Conservation (phyloP, 1,139 yeast species). For the Tardiomyces depauwii region DNA sequence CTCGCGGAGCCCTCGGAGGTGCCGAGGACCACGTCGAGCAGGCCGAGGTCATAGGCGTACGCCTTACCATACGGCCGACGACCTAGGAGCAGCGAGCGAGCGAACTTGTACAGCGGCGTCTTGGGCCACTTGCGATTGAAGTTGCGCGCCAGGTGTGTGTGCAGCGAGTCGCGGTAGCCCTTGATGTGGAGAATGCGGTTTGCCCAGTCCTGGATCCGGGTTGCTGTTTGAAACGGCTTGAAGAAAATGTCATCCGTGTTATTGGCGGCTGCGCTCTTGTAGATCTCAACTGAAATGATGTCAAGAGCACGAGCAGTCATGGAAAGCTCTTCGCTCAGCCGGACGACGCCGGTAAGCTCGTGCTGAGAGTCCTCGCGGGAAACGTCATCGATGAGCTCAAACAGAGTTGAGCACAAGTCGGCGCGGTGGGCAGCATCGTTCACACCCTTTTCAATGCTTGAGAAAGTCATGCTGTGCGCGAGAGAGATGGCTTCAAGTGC, state of each 20-base stretch:
- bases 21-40: conserved; percentile 49
- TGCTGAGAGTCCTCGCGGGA: too few species aligned
- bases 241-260: too few species aligned
- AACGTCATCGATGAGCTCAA: conserved; percentile 2
- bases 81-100: conserved; percentile 4
- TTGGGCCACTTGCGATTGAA: conserved; percentile 42
- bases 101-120: conserved; percentile 41
- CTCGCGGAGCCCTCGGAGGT: conserved; percentile 22
- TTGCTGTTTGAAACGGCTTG: too few species aligned
- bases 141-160: conserved; percentile 31
- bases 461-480: conserved; percentile 19
- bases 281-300: conserved; percentile 61
- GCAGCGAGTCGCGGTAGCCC: conserved; percentile 34
- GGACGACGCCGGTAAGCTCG: too few species aligned
- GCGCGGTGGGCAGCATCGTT: conserved; percentile 4
- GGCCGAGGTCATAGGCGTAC: conserved; percentile 47
- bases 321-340: conserved; percentile 28
- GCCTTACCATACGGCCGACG: conserved; percentile 33
- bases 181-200: conserved; percentile 18
- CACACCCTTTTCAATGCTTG: not conserved
- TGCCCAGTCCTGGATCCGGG: too few species aligned
- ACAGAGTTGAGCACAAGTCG: conserved; percentile 4
- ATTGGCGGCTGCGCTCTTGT: conserved; percentile 29
- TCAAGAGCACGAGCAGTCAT: conserved; percentile 60
- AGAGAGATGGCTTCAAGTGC: conserved; percentile 22